Evolutionary conservation across 1,284 basidiomycete genomes (phyloP).

Genomic region (Ustilago vetiveriae): DNA sequence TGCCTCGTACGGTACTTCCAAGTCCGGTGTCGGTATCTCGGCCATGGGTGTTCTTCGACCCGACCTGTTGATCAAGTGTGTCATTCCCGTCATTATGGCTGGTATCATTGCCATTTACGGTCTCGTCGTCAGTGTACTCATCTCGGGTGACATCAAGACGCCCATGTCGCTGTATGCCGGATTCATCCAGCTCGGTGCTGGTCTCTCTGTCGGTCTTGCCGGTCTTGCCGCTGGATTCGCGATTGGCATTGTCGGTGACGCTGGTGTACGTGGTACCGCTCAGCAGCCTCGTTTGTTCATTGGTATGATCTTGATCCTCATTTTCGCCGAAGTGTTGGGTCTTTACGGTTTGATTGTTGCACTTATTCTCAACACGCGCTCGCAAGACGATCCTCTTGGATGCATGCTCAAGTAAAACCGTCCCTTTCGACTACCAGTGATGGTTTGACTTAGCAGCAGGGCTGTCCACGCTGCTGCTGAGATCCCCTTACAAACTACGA

Average conservation of each 20-base stretch:
- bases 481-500: not conserved
- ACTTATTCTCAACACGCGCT: slow-evolving; percentile 80
- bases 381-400: slow-evolving; percentile 55
- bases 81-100: slow-evolving; percentile 98
- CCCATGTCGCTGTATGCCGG: slow-evolving; percentile 77
- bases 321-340: slow-evolving; percentile 92
- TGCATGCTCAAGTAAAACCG: slow-evolving; percentile 50
- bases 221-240: slow-evolving; percentile 96
- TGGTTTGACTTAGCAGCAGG: not conserved
- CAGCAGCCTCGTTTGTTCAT: slow-evolving; percentile 92
- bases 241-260: slow-evolving; percentile 95
- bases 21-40: slow-evolving; percentile 96
- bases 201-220: slow-evolving; percentile 88
- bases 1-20: slow-evolving; percentile 95
- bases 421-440: no score
- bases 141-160: slow-evolving; percentile 69
- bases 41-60: slow-evolving; percentile 94
- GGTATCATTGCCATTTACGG: slow-evolving; percentile 87
- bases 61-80: slow-evolving; percentile 97
- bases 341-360: slow-evolving; percentile 88
- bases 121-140: slow-evolving; percentile 71
- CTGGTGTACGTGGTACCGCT: slow-evolving; percentile 71
- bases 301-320: slow-evolving; percentile 76
- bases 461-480: not conserved
- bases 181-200: slow-evolving; percentile 93